Percentiles rank a stretch among this genome's conserved stretches.
Evolutionary conservation across 257 asterid species (phyloP).

Genomic region (Anisodus tanguticus): DNA sequence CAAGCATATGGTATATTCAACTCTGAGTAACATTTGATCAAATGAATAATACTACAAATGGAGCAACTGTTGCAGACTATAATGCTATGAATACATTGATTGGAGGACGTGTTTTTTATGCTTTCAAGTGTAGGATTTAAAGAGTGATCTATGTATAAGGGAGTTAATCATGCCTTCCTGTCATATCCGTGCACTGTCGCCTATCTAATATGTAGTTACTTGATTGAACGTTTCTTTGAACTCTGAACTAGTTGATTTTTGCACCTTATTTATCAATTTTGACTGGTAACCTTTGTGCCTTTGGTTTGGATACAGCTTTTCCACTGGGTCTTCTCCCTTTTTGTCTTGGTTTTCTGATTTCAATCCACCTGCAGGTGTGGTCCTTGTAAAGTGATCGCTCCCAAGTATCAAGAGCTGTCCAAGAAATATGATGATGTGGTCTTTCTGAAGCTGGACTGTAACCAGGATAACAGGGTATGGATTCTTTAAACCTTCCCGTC

Average conservation of each 20-base stretch:
- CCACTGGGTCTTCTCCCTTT: neutral
- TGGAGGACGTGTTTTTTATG: neutral
- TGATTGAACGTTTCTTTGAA: neutral
- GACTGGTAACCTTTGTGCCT: neutral
- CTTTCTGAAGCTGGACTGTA: conserved; percentile 95
- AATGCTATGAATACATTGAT: neutral
- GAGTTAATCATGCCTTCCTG: neutral
- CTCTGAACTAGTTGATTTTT: neutral
- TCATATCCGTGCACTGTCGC: neutral
- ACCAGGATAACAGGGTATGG: conserved; percentile 78
- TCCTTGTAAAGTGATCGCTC: conserved; percentile 91
- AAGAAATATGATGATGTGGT: conserved; percentile 65
- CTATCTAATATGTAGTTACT: neutral
- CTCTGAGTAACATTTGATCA: neutral
- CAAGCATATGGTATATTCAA: neutral
- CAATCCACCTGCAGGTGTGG: conserved; percentile 78
- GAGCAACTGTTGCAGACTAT: neutral
- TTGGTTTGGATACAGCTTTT: neutral
- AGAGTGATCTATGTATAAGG: neutral
- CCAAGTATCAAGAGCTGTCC: conserved; percentile 67
- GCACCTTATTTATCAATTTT: neutral
- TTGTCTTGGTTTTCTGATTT: conserved; percentile 11
- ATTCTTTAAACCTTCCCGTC: neutral
- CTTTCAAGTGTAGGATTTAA: neutral
- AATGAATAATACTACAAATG: neutral